Conservation (phyloP, 345 rosid genomes). For the Zanthoxylum bungeanum region DNA sequence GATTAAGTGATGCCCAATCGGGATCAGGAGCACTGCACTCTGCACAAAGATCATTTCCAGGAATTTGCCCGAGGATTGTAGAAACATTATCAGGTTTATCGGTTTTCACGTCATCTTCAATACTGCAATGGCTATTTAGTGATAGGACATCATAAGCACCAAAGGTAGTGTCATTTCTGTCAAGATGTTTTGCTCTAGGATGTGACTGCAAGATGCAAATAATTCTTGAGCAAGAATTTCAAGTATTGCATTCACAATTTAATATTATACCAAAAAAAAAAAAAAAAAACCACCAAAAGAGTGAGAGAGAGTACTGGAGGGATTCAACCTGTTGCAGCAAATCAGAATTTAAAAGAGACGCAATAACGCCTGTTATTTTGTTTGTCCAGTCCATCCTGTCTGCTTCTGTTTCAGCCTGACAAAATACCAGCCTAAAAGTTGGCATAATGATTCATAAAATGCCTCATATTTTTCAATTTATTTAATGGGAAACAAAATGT, state of each 20-base stretch:
- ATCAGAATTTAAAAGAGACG: conserved; percentile 66
- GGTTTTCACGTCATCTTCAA: conserved; percentile 25
- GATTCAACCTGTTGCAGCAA: conserved; percentile 65
- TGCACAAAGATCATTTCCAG: conserved; percentile 80
- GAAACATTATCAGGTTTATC: conserved; percentile 42
- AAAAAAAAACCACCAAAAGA: neutral
- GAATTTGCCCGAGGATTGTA: conserved; percentile 51
- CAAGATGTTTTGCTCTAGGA: conserved; percentile 29
- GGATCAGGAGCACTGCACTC: conserved; percentile 78
- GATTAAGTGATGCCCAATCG: conserved; percentile 93
- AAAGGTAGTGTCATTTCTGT: conserved; percentile 25
- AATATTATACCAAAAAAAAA: neutral
- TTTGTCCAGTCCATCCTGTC: conserved; percentile 84
- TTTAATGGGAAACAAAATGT: neutral
- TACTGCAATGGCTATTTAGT: conserved; percentile 18
- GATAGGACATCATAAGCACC: conserved; percentile 30
- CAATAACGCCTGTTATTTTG: conserved; percentile 69
- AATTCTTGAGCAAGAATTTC: conserved; percentile 13
- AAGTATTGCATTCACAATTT: neutral
- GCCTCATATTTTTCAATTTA: neutral
- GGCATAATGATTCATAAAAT: neutral
- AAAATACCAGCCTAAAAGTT: conserved; percentile 8
- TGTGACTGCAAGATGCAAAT: conserved; percentile 42
- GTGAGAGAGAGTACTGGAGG: neutral
- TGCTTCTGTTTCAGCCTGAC: conserved; percentile 85